phyloP scores from a whole-genome alignment of 805 yeast genomes.

The Torulaspora gathmanii region DNA sequence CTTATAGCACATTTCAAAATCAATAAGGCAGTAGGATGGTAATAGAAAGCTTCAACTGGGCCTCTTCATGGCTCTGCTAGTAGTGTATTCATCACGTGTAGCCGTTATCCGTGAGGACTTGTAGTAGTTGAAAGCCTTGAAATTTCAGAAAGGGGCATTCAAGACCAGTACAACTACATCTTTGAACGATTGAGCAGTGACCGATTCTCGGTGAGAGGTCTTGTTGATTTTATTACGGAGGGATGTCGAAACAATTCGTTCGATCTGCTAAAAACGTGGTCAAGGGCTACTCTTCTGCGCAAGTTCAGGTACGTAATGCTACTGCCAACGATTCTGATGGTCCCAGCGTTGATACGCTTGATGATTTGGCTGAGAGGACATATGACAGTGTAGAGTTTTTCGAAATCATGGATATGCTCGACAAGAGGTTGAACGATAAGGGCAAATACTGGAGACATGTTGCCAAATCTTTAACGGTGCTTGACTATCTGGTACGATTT shows the following conservation, averaged over 20 bases:
- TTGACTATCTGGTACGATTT: constrained; percentile 76
- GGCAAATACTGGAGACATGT: constrained; percentile 97
- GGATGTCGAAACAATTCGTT: constrained; percentile 69
- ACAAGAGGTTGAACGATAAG: constrained; percentile 84
- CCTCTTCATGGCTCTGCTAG: neutral
- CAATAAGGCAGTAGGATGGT: neutral
- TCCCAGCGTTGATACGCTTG: constrained; percentile 77
- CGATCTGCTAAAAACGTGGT: constrained; percentile 72
- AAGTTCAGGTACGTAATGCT: constrained; percentile 83
- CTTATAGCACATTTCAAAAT: neutral
- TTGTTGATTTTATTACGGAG: neutral
- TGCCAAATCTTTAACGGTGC: constrained; percentile 78
- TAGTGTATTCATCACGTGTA: neutral
- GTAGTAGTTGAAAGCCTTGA: neutral
- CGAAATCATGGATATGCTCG: constrained; percentile 90
- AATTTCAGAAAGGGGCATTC: constrained; percentile 4
- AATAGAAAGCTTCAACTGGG: neutral
- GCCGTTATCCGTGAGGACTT: neutral
- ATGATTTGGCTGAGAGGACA: constrained; percentile 71
- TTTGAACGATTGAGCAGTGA: no score
- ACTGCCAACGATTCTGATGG: constrained; percentile 85
- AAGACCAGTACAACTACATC: neutral
- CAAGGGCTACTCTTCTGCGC: constrained; percentile 84
- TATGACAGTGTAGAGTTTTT: constrained; percentile 67
- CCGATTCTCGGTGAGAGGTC: neutral